Evolutionary conservation across 768 basidiomycete species (phyloP).

Genomic region (Lactifluus subvellereus): DNA sequence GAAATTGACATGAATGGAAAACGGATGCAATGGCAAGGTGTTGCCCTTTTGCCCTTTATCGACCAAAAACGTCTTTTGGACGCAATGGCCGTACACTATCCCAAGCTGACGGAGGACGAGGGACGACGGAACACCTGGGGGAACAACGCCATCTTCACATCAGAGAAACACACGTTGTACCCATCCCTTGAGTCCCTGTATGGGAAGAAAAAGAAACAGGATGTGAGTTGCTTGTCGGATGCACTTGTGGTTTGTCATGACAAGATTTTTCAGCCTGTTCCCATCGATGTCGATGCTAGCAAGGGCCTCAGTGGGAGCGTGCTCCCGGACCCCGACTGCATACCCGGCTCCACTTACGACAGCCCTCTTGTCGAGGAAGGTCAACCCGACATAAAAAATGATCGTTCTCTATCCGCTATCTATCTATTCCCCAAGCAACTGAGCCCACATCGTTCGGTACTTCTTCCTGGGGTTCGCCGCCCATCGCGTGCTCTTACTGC

Average conservation of each 20-base stretch:
- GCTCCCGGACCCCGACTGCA: conserved; percentile 77
- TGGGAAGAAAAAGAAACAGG: conserved; percentile 76
- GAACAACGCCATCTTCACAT: conserved; percentile 73
- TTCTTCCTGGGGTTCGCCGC: conserved; percentile 67
- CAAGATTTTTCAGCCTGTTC: conserved; percentile 52
- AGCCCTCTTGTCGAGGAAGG: conserved; percentile 57
- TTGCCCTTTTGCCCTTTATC: conserved; percentile 94
- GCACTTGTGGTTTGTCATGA: conserved; percentile 4
- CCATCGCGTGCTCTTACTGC: conserved; percentile 55
- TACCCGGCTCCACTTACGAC: conserved; percentile 89
- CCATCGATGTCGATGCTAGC: conserved; percentile 62
- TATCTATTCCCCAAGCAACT: conserved; percentile 89
- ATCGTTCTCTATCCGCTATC: conserved; percentile 78
- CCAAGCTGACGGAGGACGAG: conserved; percentile 73
- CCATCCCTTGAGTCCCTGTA: conserved; percentile 85
- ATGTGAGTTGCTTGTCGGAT: conserved; percentile 45
- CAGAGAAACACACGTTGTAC: conserved; percentile 80
- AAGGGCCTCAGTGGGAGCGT: conserved; percentile 77
- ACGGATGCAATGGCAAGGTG: conserved; percentile 99
- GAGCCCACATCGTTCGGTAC: conserved; percentile 75
- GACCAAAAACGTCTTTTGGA: conserved; percentile 76
- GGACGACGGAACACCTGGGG: conserved; percentile 81
- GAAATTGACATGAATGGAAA: conserved; percentile 99
- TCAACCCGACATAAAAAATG: conserved; percentile 77
- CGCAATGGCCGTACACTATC: conserved; percentile 68